Percentiles rank a stretch among this genome's conserved stretches.
Conservation (phyloP, 345 rosid species). For the Sonneratia caseolaris region DNA sequence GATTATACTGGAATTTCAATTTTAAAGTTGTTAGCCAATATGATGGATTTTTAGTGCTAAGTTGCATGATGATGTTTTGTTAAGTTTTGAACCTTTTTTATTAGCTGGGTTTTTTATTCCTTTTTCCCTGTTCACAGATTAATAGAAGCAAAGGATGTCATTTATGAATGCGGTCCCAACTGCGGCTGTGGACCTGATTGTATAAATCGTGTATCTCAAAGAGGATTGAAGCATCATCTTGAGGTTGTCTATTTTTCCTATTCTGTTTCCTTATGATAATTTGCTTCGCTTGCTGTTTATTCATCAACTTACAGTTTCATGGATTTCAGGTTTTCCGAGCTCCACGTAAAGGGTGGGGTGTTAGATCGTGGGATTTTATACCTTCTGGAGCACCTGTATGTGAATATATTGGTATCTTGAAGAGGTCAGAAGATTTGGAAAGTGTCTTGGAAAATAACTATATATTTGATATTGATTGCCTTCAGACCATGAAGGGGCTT, state of each 20-base stretch:
- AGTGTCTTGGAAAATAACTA: conserved; percentile 52
- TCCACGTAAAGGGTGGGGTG: conserved; percentile 92
- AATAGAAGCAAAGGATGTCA: conserved; percentile 70
- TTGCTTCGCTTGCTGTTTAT: too few species aligned
- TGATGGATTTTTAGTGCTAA: not conserved
- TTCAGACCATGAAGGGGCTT: conserved; percentile 84
- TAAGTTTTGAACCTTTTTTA: not conserved
- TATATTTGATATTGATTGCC: conserved; percentile 88
- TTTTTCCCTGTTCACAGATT: conserved; percentile 26
- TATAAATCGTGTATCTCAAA: conserved; percentile 73
- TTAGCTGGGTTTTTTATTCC: not conserved
- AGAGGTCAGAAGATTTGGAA: conserved; percentile 64
- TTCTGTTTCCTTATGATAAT: too few species aligned
- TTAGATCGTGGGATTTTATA: conserved; percentile 89
- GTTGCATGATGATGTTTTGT: not conserved
- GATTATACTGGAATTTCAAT: not conserved
- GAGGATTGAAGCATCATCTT: conserved; percentile 50
- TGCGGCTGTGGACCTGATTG: conserved; percentile 83
- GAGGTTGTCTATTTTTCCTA: conserved; percentile 40
- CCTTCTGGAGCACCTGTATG: conserved; percentile 91
- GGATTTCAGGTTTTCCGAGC: conserved; percentile 68
- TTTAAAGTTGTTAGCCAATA: not conserved
- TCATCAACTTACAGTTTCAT: not conserved
- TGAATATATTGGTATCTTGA: conserved; percentile 69
- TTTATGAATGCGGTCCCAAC: conserved; percentile 87